Percentiles rank a stretch among this genome's conserved stretches.
These are phyloP conservation scores for Globisporangium irregulare DNA, from an alignment of 352 stramenopile genomes.

Conservation along the genomic window DNA sequence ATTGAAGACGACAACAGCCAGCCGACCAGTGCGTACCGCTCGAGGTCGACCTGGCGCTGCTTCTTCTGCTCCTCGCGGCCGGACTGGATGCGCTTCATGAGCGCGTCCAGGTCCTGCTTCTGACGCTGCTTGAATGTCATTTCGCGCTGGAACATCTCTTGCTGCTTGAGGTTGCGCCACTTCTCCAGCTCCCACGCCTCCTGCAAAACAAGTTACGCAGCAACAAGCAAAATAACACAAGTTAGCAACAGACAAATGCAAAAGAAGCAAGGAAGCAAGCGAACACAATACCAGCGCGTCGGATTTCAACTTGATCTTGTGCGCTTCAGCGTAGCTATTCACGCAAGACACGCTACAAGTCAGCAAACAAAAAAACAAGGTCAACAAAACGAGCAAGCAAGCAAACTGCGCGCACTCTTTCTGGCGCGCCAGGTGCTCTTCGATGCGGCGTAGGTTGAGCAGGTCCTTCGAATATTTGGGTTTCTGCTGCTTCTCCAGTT, in stretches of 20 bases:
- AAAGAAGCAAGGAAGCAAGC: not conserved
- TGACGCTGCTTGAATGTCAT: constrained; percentile 93
- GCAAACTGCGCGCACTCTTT: constrained; percentile 57
- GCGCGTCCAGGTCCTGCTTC: constrained; percentile 90
- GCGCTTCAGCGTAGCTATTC: constrained; percentile 89
- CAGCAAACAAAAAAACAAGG: not conserved
- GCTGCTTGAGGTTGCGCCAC: constrained; percentile 93
- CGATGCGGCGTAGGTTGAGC: constrained; percentile 91
- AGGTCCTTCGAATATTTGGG: constrained; percentile 95
- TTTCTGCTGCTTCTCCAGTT: constrained; percentile 90
- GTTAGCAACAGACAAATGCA: not conserved
- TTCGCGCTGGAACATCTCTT: constrained; percentile 94
- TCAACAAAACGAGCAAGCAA: not conserved
- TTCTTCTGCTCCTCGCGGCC: constrained; percentile 95
- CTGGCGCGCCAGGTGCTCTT: constrained; percentile 90
- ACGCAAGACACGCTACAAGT: not conserved
- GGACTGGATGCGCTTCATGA: constrained; percentile 94
- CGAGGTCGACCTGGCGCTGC: constrained; percentile 91
- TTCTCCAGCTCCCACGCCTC: constrained; percentile 95
- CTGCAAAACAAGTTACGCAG: constrained; percentile 5
- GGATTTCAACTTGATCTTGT: constrained; percentile 96
- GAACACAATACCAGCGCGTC: constrained; percentile 65
- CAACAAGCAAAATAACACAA: not conserved
- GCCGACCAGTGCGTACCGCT: constrained; percentile 42
- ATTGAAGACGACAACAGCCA: not conserved